These are phyloP conservation scores for Saprolegnia diclina DNA, from an alignment of 352 stramenopile species.

Conservation along the genomic window DNA sequence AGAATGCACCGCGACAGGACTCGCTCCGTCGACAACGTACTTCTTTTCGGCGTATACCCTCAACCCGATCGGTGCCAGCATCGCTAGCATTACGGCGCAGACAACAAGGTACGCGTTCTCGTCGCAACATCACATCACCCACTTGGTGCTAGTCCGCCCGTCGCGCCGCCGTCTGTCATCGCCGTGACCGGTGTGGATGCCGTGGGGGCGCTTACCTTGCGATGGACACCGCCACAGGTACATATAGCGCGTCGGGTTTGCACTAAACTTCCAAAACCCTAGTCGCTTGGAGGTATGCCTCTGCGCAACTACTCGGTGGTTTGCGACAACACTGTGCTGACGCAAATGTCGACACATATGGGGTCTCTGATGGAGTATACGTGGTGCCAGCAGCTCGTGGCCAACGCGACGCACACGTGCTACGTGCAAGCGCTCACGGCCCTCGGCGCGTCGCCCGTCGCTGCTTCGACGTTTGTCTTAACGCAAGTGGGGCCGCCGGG, in stretches of 20 bases:
- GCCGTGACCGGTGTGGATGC: neutral
- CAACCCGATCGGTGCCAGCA: slow-evolving; percentile 6
- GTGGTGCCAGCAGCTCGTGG: neutral
- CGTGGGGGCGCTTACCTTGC: neutral
- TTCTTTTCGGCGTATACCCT: neutral
- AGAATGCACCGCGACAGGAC: neutral
- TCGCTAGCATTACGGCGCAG: neutral
- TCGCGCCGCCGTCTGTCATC: neutral
- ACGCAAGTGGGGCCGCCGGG: neutral
- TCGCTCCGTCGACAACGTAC: slow-evolving; percentile 1
- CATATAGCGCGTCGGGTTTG: neutral
- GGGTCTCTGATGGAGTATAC: neutral
- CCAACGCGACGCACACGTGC: neutral
- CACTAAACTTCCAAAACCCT: neutral
- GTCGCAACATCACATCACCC: neutral
- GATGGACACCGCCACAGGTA: neutral
- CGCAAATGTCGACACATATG: neutral
- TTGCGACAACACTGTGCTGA: neutral
- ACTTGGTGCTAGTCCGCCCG: neutral
- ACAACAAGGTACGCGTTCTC: neutral
- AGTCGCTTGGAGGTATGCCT: slow-evolving; percentile 4
- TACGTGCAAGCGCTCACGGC: neutral
- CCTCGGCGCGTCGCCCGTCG: neutral
- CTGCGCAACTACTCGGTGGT: neutral
- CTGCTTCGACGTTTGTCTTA: neutral